Base-by-base conservation (phyloP, 345 rosid species). In the Acer saccharum region DNA sequence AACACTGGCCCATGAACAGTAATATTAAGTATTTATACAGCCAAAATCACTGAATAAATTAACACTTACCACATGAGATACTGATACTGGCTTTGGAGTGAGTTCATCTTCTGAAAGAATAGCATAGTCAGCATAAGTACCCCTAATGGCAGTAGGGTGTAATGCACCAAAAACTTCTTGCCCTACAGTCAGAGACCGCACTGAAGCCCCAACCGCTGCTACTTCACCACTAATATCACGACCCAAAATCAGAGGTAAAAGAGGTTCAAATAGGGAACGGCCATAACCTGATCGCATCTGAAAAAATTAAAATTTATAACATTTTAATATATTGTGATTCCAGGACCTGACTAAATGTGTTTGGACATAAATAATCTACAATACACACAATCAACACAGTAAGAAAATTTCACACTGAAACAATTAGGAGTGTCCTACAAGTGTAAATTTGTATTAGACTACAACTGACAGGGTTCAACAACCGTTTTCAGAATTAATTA, bases 211-310 rank as follows among this genome's bases (percentile, higher is more conserved):
- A 57, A 91, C 80, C 10, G 91, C 98, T 13, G 97, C 90, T 81
- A 96, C 98, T 81, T 91, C 95, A 13, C 99, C 98, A 70, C 98
- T 93, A 32, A 93, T 46, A 86, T 96, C 98, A 1, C 99, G 94
- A 46, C 99, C 99, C 84, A 96, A 84, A 73, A 96, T 92, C 65
- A 93, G 86, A 54, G 99, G 99, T 48, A 96, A 91, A 82, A 89
- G 92, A 1, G 97, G 96, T 73, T 90, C 84, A 67, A 91, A 92
- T 71, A 96, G 85, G n/a, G 97, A 96, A 77, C 99, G 97, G 18
- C 97, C 99, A 29, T 96, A 96, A 68, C 99, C 99, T 50, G 97
- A 84, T 84, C 98, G 93, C 93, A 96, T 87, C 97, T 96, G 88
- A 67, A 79, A 79, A 32, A 82, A 85, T 57, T 25, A 61, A 64